A percentile compares a stretch with the other conserved stretches of the same genome.
Conservation (phyloP, 768 basidiomycete genomes). For the Mycena galopus region DNA sequence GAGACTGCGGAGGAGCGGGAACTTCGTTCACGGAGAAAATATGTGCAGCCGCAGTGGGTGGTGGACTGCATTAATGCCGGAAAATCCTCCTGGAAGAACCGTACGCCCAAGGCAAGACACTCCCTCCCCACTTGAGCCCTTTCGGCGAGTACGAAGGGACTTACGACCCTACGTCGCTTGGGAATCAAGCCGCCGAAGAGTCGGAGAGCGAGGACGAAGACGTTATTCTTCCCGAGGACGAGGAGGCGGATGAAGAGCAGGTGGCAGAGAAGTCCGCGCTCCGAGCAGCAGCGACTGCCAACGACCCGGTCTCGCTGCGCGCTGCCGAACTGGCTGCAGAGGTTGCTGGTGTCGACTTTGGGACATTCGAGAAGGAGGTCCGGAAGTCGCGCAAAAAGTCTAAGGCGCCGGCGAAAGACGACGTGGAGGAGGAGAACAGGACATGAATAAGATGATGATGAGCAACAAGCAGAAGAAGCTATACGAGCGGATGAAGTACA, state of each 20-base stretch:
- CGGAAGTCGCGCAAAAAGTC: slow-evolving; percentile 65
- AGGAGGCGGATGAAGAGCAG: slow-evolving; percentile 42
- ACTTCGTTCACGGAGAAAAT: slow-evolving; percentile 78
- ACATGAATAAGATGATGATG: slow-evolving; percentile 99
- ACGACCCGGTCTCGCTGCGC: slow-evolving; percentile 79
- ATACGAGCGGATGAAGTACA: slow-evolving; percentile 94
- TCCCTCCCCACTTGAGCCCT: slow-evolving; percentile 96
- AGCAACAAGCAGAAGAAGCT: slow-evolving; percentile 94
- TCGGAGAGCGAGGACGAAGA: slow-evolving; percentile 50
- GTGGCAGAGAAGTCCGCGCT: slow-evolving; percentile 45
- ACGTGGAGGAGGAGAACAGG: slow-evolving; percentile 68
- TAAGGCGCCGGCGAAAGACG: slow-evolving; percentile 47
- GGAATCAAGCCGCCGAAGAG: slow-evolving; percentile 50
- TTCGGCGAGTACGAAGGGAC: slow-evolving; percentile 88
- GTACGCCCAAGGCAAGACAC: slow-evolving; percentile 86
- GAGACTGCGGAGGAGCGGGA: slow-evolving; percentile 73
- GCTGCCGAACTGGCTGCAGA: slow-evolving; percentile 95
- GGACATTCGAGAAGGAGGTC: slow-evolving; percentile 82
- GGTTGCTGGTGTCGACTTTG: slow-evolving; percentile 84
- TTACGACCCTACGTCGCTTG: slow-evolving; percentile 71
- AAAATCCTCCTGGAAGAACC: slow-evolving; percentile 87
- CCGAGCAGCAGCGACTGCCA: slow-evolving; percentile 49
- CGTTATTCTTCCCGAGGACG: slow-evolving; percentile 40
- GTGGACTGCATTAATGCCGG: slow-evolving; percentile 95
- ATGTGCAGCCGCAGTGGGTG: slow-evolving; percentile 98